Percentiles rank a stretch among this genome's conserved stretches.
phyloP scores from a whole-genome alignment of 129 eudicot species.

The Chrysanthemum makinoi region DNA sequence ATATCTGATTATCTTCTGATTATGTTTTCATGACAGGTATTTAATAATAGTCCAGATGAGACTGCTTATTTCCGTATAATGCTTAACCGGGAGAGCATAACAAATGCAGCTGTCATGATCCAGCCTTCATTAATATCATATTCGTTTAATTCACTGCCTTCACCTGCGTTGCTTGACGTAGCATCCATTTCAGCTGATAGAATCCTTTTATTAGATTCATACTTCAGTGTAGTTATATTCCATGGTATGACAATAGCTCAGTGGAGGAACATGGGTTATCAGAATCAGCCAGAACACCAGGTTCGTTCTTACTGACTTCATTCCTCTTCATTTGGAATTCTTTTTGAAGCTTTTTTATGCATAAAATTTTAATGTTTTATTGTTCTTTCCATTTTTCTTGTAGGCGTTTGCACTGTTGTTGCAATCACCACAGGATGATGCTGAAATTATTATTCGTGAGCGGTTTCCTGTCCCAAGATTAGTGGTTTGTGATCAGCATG shows the following conservation, averaged over 20 bases:
- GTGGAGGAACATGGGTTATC: slow-evolving; percentile 98
- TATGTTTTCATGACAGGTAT: slow-evolving; percentile 49
- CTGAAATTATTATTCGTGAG: slow-evolving; percentile 76
- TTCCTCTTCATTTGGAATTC: not conserved
- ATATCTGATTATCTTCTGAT: not conserved
- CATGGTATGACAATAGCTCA: slow-evolving; percentile 98
- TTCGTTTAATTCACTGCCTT: slow-evolving; percentile 83
- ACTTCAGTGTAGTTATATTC: slow-evolving; percentile 92
- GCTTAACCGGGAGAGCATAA: slow-evolving; percentile 83
- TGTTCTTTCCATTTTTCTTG: slow-evolving; percentile 1
- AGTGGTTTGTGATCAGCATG: slow-evolving; percentile 98
- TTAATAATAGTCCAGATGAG: slow-evolving; percentile 97
- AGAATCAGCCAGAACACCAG: slow-evolving; percentile 90
- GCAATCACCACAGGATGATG: slow-evolving; percentile 90
- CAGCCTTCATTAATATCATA: slow-evolving; percentile 91
- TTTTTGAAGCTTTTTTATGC: not conserved
- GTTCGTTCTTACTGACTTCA: slow-evolving; percentile 29
- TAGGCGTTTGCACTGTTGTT: slow-evolving; percentile 81
- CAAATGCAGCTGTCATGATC: slow-evolving; percentile 91
- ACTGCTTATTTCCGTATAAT: slow-evolving; percentile 95
- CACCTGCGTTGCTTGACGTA: slow-evolving; percentile 85
- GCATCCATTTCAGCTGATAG: slow-evolving; percentile 91
- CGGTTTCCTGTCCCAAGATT: slow-evolving; percentile 96
- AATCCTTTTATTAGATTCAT: slow-evolving; percentile 83
- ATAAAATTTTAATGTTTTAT: not conserved